Evolutionary conservation across 805 yeast species (phyloP).

Genomic region (Saccharomycopsis oosterbeekiorum): DNA sequence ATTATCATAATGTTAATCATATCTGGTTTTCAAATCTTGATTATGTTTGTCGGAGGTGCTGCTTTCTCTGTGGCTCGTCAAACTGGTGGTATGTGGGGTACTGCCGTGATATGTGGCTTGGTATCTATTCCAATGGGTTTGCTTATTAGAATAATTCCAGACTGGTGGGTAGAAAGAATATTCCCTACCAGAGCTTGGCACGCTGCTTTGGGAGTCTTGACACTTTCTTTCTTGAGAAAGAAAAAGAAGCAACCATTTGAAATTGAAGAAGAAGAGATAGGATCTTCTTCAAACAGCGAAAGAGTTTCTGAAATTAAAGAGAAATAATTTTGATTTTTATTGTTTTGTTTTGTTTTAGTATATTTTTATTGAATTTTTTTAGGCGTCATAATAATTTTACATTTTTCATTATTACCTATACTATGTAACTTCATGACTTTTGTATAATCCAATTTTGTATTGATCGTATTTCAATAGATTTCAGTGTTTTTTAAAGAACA

Average conservation of each 20-base stretch:
- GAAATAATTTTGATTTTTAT: not conserved
- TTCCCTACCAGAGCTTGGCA: constrained; percentile 46
- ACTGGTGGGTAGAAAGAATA: constrained; percentile 51
- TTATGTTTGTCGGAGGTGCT: constrained; percentile 96
- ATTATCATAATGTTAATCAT: constrained; percentile 61
- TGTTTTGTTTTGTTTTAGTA: not conserved
- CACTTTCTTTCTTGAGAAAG: constrained; percentile 11
- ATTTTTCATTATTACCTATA: too few species aligned
- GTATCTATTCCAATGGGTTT: constrained; percentile 73
- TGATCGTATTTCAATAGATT: too few species aligned
- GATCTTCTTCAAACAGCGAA: not conserved
- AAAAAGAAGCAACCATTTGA: not conserved
- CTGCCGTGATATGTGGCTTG: constrained; percentile 74
- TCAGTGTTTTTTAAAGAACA: too few species aligned
- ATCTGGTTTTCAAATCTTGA: constrained; percentile 75
- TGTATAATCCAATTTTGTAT: too few species aligned
- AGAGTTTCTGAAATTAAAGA: not conserved
- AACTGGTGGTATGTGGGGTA: constrained; percentile 83
- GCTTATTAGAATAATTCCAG: constrained; percentile 73
- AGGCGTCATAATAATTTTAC: not conserved
- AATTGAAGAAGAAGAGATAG: not conserved
- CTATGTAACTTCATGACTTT: too few species aligned
- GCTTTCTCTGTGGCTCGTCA: constrained; percentile 79
- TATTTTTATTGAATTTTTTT: too few species aligned
- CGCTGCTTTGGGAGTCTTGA: constrained; percentile 3